These are phyloP conservation scores for Zygoascus hellenicus DNA, from an alignment of 1,139 yeast species.

Conservation along the genomic window DNA sequence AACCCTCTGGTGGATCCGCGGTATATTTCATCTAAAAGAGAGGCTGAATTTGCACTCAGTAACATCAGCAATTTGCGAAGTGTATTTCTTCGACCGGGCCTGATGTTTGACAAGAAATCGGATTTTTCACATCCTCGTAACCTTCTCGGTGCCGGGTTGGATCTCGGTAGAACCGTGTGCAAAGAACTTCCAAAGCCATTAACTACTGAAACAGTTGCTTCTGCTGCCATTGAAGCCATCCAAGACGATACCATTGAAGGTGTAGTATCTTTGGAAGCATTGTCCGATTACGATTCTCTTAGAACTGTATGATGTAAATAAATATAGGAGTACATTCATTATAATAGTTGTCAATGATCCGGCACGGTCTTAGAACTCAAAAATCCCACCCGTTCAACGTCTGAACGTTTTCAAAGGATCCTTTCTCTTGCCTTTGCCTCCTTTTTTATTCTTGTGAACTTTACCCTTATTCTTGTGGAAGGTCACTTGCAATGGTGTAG, in stretches of 20 bases:
- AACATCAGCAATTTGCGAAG: conserved; percentile 43
- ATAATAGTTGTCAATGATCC: not conserved
- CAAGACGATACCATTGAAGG: conserved; percentile 49
- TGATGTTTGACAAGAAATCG: conserved; percentile 59
- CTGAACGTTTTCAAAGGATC: conserved; percentile 70
- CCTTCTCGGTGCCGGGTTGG: conserved; percentile 16
- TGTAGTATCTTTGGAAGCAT: conserved; percentile 48
- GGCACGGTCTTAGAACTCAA: not conserved
- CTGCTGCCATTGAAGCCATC: conserved; percentile 50
- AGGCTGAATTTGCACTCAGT: conserved; percentile 58
- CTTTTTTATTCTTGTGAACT: conserved; percentile 17
- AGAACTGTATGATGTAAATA: conserved; percentile 1
- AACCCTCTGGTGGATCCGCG: conserved; percentile 44
- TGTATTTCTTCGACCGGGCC: conserved; percentile 69
- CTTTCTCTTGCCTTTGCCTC: conserved; percentile 29
- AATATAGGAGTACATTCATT: not conserved
- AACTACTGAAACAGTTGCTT: conserved; percentile 65
- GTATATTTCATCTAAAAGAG: conserved; percentile 69
- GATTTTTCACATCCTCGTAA: conserved; percentile 11
- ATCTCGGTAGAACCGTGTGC: conserved; percentile 10
- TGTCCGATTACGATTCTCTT: conserved; percentile 23
- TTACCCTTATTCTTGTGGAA: conserved; percentile 38
- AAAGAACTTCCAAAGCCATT: conserved; percentile 42
- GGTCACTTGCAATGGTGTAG: conserved; percentile 31
- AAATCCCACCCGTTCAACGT: too few relatives aligned